Evolutionary conservation across 331 rosid genomes (phyloP).

Genomic region (Malus hybrid): DNA sequence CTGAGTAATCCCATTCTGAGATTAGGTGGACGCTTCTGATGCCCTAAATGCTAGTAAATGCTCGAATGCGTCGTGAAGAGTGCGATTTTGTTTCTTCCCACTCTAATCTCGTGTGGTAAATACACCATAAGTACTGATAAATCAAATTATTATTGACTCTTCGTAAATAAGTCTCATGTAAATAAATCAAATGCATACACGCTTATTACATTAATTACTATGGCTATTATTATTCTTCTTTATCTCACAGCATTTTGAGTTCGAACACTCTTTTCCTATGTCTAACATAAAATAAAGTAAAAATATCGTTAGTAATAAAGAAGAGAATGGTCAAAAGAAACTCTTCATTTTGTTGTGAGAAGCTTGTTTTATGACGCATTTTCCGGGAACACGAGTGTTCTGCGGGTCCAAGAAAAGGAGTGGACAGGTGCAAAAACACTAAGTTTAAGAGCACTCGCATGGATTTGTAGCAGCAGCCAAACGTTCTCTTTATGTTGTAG

Average conservation of each 20-base stretch:
- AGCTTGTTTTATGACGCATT: background rate
- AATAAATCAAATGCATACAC: too few species aligned
- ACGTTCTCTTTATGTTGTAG: slow-evolving; percentile 1
- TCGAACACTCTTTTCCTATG: too few species aligned
- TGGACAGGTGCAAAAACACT: background rate
- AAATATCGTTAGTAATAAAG: too few species aligned
- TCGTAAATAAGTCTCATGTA: background rate
- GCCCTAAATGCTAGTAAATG: background rate
- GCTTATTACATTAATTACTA: background rate
- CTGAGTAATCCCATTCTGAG: too few species aligned
- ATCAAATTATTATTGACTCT: background rate
- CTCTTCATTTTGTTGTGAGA: background rate
- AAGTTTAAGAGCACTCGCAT: too few species aligned
- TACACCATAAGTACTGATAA: rapidly evolving
- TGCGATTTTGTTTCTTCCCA: background rate
- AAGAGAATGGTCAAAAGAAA: too few species aligned
- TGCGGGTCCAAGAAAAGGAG: slow-evolving; percentile 25
- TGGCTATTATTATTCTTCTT: background rate
- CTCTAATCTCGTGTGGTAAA: background rate
- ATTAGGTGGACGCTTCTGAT: background rate
- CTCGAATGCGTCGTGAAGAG: rapidly evolving
- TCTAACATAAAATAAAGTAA: too few species aligned
- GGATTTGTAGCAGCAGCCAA: slow-evolving; percentile 14
- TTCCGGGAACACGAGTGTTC: background rate
- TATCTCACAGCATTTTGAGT: background rate